Evolutionary conservation across 768 basidiomycete species (phyloP).

Genomic region (Amanita inopinata): DNA sequence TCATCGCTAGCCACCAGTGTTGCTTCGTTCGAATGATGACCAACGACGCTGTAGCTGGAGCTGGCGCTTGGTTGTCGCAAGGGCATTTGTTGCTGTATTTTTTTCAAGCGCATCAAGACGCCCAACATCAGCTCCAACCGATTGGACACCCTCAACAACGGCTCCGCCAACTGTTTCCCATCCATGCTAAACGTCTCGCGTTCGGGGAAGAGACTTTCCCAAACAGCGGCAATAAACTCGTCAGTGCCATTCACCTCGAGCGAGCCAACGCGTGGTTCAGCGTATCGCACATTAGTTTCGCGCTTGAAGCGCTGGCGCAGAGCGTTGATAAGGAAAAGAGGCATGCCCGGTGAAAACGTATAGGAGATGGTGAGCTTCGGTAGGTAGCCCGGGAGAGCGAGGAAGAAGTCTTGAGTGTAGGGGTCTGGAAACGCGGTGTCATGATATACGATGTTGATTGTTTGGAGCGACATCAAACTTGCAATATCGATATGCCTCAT

Average conservation of each 20-base stretch:
- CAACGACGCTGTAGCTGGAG: too few relatives aligned
- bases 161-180: background rate
- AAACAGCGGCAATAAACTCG: conserved; percentile 4
- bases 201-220: conserved; percentile 8
- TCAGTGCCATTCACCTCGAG: conserved; percentile 5
- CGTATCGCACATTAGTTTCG: background rate
- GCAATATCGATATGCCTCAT: conserved; percentile 1
- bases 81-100: background rate
- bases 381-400: conserved; percentile 3
- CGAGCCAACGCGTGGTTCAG: background rate
- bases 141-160: background rate
- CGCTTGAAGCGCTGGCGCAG: background rate
- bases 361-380: conserved; percentile 1
- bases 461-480: background rate
- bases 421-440: conserved; percentile 4
- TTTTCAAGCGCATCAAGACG: background rate
- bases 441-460: conserved; percentile 3
- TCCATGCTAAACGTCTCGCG: conserved; percentile 2
- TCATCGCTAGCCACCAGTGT: background rate
- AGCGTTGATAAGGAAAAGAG: background rate
- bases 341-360: background rate
- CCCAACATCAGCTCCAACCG: background rate
- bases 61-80: background rate
- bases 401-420: conserved; percentile 3
- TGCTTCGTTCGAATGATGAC: background rate